Percentiles rank a stretch among this genome's conserved stretches.
phyloP scores from a whole-genome alignment of 164 flowering plant genomes.

The Tetrastigma voinierianum region DNA sequence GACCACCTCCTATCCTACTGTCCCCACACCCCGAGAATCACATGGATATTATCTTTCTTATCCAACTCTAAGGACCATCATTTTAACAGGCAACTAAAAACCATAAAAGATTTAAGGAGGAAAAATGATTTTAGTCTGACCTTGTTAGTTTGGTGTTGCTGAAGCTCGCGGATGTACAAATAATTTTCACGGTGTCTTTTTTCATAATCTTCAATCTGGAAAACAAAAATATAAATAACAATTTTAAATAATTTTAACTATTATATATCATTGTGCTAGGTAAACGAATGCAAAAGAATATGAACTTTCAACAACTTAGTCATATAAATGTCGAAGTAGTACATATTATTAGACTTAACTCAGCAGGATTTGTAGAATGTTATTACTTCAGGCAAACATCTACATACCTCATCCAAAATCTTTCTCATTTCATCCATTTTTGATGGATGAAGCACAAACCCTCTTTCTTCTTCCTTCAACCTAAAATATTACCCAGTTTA shows the following conservation, averaged over 20 bases:
- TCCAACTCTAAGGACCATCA: neutral
- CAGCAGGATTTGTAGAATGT: neutral
- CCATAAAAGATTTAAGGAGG: neutral
- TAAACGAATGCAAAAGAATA: neutral
- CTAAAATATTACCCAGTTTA: slow-evolving; percentile 32
- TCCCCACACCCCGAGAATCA: too few relatives aligned
- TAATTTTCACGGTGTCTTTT: slow-evolving; percentile 37
- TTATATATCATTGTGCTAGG: neutral
- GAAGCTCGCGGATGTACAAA: slow-evolving; percentile 46
- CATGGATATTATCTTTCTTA: neutral
- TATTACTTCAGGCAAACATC: neutral
- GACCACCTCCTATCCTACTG: too few relatives aligned
- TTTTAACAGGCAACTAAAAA: neutral
- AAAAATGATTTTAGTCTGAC: slow-evolving; percentile 24
- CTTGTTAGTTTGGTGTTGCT: slow-evolving; percentile 63
- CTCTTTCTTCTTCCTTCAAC: slow-evolving; percentile 66
- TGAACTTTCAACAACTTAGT: neutral
- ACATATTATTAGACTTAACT: neutral
- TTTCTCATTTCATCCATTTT: slow-evolving; percentile 32
- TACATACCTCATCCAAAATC: slow-evolving; percentile 44
- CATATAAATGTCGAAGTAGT: neutral
- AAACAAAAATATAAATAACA: slow-evolving; percentile 8
- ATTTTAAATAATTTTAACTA: neutral
- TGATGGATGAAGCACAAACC: slow-evolving; percentile 27
- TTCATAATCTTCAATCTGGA: slow-evolving; percentile 54